A percentile compares a stretch with the other conserved stretches of the same genome.
These are phyloP conservation scores for Extremus antarcticus DNA, from an alignment of 495 filamentous ascomycete species.

Conservation along the genomic window DNA sequence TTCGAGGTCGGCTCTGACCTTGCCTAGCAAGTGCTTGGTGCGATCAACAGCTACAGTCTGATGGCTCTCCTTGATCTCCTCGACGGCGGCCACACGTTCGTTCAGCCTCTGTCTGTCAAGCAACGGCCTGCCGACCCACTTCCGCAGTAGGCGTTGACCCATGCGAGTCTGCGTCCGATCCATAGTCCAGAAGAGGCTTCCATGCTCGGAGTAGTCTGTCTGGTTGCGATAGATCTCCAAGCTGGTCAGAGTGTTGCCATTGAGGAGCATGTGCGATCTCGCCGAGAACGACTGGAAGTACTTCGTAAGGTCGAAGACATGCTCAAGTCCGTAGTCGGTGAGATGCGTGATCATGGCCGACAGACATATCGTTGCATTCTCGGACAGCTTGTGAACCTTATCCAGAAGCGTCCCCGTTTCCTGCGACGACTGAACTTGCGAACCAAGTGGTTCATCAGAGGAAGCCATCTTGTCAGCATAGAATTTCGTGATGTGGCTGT, in stretches of 20 bases:
- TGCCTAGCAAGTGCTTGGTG: constrained; percentile 55
- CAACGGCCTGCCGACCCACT: constrained; percentile 90
- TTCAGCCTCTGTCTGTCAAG: constrained; percentile 68
- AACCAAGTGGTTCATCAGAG: constrained; percentile 2
- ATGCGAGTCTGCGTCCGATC: constrained; percentile 88
- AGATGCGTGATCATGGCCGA: constrained; percentile 96
- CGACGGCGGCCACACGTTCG: constrained; percentile 76
- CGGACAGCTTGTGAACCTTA: constrained; percentile 73
- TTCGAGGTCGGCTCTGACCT: constrained; percentile 74
- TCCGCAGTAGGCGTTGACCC: constrained; percentile 75
- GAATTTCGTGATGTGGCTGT: constrained; percentile 86
- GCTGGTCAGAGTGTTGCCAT: constrained; percentile 88
- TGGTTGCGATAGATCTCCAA: constrained; percentile 94
- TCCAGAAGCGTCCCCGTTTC: constrained; percentile 57
- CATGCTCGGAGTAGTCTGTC: constrained; percentile 75
- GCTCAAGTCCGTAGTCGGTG: constrained; percentile 84
- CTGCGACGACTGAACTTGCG: constrained; percentile 18
- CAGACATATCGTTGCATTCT: constrained; percentile 80
- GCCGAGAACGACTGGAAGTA: constrained; percentile 97
- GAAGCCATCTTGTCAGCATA: constrained; percentile 78
- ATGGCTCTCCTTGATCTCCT: constrained; percentile 67
- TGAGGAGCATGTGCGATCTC: constrained; percentile 89
- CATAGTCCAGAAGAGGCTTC: constrained; percentile 90
- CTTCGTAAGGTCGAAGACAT: constrained; percentile 93
- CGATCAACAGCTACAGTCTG: constrained; percentile 59